A percentile compares a stretch with the other conserved stretches of the same genome.
phyloP scores from a whole-genome alignment of 306 rosid genomes.

The Notholithocarpus densiflorus region DNA sequence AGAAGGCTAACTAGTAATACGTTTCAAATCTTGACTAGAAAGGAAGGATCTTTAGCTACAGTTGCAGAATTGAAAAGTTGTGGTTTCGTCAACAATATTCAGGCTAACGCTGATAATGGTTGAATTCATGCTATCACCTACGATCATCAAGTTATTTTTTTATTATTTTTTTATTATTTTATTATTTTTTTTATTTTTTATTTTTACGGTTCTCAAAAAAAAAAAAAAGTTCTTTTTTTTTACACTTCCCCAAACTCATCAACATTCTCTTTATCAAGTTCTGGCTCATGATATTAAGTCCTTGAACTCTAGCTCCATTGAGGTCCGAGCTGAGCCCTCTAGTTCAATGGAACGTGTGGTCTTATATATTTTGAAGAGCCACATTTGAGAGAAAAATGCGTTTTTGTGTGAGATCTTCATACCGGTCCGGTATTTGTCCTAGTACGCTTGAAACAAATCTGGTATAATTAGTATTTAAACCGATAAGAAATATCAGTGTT shows the following conservation, averaged over 20 bases:
- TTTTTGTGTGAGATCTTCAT: no score
- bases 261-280: constrained; percentile 49
- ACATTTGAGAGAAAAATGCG: constrained; percentile 28
- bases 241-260: constrained; percentile 40
- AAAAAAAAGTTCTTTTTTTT: constrained; percentile 21
- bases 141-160: constrained; percentile 37
- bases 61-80: constrained; percentile 55
- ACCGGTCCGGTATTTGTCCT: no score
- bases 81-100: constrained; percentile 52
- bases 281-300: constrained; percentile 47
- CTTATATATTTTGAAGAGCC: constrained; percentile 23
- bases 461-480: no score
- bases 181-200: no score
- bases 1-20: no score
- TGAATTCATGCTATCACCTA: constrained; percentile 65
- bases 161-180: no score
- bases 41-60: constrained; percentile 19
- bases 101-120: constrained; percentile 60
- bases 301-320: constrained; percentile 33
- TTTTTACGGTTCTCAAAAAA: no score
- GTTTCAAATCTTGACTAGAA: no score
- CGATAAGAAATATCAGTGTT: no score
- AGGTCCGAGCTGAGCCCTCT: constrained; percentile 7
- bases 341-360: constrained; percentile 22
- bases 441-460: no score